phyloP scores from a whole-genome alignment of 1,284 basidiomycete species.

The Erythrobasidium hasegawianum region DNA sequence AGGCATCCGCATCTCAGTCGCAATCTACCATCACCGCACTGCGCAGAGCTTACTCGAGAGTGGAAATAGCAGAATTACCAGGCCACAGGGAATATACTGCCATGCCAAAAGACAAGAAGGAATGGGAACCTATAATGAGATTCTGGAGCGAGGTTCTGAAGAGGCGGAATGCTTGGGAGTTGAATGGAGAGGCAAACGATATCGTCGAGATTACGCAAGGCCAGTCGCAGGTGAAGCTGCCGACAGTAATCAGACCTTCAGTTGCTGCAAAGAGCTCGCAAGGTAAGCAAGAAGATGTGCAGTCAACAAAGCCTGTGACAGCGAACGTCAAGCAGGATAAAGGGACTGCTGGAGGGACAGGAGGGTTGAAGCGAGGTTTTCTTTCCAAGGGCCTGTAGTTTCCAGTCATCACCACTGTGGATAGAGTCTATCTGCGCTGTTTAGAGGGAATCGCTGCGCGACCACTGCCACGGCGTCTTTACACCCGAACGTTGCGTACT shows the following conservation, averaged over 20 bases:
- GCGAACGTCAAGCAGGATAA: neutral
- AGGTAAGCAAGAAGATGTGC: neutral
- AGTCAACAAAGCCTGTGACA: neutral
- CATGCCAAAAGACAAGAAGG: constrained; percentile 21
- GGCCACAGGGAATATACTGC: neutral
- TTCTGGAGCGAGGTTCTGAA: constrained; percentile 38
- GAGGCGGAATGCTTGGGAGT: constrained; percentile 34
- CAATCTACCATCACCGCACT: constrained; percentile 10
- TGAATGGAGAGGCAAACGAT: constrained; percentile 24
- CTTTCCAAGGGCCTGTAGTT: constrained; percentile 15
- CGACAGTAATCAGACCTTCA: neutral
- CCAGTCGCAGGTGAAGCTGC: neutral
- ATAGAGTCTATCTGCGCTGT: too few species aligned
- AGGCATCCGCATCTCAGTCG: neutral
- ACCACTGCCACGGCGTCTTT: too few species aligned
- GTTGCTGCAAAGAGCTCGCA: too few species aligned
- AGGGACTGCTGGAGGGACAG: neutral
- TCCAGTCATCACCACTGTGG: too few species aligned
- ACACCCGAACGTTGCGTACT: too few species aligned
- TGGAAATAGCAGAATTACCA: neutral
- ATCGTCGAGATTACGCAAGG: constrained; percentile 22
- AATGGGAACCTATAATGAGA: constrained; percentile 29
- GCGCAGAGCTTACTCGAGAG: neutral
- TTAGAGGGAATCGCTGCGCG: too few species aligned
- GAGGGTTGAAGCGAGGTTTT: constrained; percentile 24